Conservation (phyloP, 2,329 filamentous ascomycete species). For the Penicillium expansum region DNA sequence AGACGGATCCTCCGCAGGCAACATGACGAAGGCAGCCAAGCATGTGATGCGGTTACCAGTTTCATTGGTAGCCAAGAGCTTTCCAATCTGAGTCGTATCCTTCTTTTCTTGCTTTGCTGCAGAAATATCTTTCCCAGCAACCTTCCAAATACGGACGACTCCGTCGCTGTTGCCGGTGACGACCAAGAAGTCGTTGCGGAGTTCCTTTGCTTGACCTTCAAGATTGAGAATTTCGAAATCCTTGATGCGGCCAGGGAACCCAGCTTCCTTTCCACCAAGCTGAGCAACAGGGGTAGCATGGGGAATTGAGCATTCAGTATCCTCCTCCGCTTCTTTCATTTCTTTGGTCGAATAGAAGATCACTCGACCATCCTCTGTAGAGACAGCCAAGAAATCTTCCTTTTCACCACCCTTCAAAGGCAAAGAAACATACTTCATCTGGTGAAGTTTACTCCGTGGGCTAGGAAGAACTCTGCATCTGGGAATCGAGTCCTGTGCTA, state of each 20-base stretch:
- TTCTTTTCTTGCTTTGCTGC: constrained; percentile 17
- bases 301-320: constrained; percentile 56
- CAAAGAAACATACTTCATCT: constrained; percentile 66
- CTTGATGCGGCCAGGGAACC: constrained; percentile 74
- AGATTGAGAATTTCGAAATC: constrained; percentile 70
- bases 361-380: constrained; percentile 86
- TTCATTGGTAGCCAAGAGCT: constrained; percentile 72
- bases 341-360: constrained; percentile 73
- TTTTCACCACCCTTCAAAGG: constrained; percentile 43
- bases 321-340: constrained; percentile 40
- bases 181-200: constrained; percentile 53
- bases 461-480: constrained; percentile 69
- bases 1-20: constrained; percentile 54
- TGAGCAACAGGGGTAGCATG: constrained; percentile 64
- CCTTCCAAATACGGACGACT: constrained; percentile 71
- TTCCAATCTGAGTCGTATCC: constrained; percentile 54
- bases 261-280: constrained; percentile 69
- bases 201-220: constrained; percentile 34
- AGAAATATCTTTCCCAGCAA: constrained; percentile 43
- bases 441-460: constrained; percentile 75
- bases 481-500: constrained; percentile 66
- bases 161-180: constrained; percentile 83
- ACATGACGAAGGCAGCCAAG: constrained; percentile 80
- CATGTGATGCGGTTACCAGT: constrained; percentile 90
- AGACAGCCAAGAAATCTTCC: constrained; percentile 66